Percentiles rank a stretch among this genome's conserved stretches.
phyloP scores from a whole-genome alignment of 129 eudicot genomes.

The Gnaphalium uliginosum region DNA sequence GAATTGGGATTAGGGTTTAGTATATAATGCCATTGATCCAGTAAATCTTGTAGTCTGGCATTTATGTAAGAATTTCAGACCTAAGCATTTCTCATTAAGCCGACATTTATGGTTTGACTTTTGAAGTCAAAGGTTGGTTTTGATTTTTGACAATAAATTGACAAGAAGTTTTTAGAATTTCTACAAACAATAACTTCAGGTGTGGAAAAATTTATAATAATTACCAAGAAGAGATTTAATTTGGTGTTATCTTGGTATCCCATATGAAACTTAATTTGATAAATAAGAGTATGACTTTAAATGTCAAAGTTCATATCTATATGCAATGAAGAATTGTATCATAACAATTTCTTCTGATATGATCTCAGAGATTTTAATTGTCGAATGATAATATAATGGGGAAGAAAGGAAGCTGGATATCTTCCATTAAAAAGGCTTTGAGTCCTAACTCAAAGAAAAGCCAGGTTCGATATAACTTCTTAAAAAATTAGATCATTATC shows the following conservation, averaged over 20 bases:
- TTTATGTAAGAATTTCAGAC: conserved; percentile 3
- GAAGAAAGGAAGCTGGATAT: conserved; percentile 84
- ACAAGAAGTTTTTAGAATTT: background rate
- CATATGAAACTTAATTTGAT: background rate
- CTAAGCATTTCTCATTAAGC: background rate
- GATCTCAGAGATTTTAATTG: conserved; percentile 16
- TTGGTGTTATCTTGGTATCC: background rate
- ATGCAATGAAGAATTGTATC: background rate
- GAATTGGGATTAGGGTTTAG: conserved; percentile 29
- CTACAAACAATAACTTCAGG: background rate
- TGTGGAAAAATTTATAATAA: background rate
- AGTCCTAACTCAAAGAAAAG: conserved; percentile 64
- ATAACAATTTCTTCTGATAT: background rate
- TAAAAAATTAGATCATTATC: background rate
- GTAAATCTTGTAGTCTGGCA: background rate
- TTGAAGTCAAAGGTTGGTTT: conserved; percentile 13
- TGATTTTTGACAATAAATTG: background rate
- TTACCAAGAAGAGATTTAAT: too few relatives aligned
- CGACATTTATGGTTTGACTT: conserved; percentile 18
- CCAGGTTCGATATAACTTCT: conserved; percentile 42
- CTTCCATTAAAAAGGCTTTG: conserved; percentile 81
- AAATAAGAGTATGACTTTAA: conserved; percentile 4
- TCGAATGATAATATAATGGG: conserved; percentile 60
- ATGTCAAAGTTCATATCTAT: conserved; percentile 20
- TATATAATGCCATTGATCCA: conserved; percentile 9